phyloP scores from a whole-genome alignment of 2,329 filamentous ascomycete genomes.

The Trichoderma sp. region DNA sequence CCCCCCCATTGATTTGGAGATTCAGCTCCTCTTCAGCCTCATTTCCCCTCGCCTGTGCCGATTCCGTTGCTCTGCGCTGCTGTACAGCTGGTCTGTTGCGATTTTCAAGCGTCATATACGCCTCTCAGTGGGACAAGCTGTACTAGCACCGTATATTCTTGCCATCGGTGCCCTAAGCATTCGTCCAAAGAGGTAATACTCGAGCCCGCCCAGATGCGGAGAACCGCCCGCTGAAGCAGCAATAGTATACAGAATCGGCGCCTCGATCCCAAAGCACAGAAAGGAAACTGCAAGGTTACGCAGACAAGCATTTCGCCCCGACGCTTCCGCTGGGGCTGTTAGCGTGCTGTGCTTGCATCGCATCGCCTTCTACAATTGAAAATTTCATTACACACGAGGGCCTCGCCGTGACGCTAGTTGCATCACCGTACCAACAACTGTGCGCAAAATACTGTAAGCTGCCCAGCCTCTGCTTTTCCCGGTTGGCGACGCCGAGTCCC shows the following conservation, averaged over 20 bases:
- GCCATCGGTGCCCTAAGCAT: background rate
- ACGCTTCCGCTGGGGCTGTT: conserved; percentile 9
- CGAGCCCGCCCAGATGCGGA: background rate
- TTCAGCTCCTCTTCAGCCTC: background rate
- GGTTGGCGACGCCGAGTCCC: background rate
- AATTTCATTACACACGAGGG: no score
- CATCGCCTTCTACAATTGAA: background rate
- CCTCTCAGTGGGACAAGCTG: background rate
- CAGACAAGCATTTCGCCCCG: conserved; percentile 4
- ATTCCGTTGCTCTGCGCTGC: background rate
- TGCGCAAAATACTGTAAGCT: background rate
- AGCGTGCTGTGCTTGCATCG: background rate
- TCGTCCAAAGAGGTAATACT: background rate
- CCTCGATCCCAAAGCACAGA: background rate
- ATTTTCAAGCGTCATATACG: background rate
- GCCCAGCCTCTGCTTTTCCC: background rate
- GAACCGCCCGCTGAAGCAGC: background rate
- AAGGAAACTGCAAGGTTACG: conserved; percentile 9
- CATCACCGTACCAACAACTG: background rate
- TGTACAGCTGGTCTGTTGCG: conserved; percentile 15
- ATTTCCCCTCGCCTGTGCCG: background rate
- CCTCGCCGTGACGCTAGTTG: conserved; percentile 1
- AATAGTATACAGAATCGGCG: background rate
- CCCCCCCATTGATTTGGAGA: background rate
- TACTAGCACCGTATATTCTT: background rate